Percentiles rank a stretch among this genome's conserved stretches.
phyloP scores from a whole-genome alignment of 1,284 basidiomycete species.

The Xerocomus nothofagi region DNA sequence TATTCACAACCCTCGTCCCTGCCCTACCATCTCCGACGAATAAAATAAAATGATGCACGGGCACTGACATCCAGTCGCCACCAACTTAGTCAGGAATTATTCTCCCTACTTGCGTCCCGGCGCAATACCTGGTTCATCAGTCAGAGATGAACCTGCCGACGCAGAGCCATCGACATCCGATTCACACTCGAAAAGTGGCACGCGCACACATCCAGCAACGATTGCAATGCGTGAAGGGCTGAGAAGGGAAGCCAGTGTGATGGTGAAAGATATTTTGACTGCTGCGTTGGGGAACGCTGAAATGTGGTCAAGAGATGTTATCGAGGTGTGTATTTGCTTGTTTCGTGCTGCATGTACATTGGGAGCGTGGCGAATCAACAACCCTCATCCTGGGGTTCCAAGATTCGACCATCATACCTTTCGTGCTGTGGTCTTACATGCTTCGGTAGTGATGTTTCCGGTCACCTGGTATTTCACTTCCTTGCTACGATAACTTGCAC shows the following conservation, averaged over 20 bases:
- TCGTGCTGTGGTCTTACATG: not conserved
- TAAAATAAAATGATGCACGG: slow-evolving; percentile 29
- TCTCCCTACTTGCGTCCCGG: slow-evolving; percentile 79
- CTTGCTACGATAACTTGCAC: not conserved
- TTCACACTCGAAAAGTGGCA: slow-evolving; percentile 37
- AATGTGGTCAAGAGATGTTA: slow-evolving; percentile 27
- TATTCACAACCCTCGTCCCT: slow-evolving; percentile 23
- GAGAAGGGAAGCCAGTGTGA: slow-evolving; percentile 59
- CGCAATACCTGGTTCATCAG: slow-evolving; percentile 15
- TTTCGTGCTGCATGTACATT: slow-evolving; percentile 1
- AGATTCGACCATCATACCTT: not conserved
- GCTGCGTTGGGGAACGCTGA: slow-evolving; percentile 38
- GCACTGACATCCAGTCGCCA: slow-evolving; percentile 75
- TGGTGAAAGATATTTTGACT: slow-evolving; percentile 61
- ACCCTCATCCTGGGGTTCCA: not conserved
- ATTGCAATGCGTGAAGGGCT: slow-evolving; percentile 65
- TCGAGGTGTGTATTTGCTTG: slow-evolving; percentile 29
- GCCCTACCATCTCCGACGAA: slow-evolving; percentile 22
- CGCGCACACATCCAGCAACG: slow-evolving; percentile 64
- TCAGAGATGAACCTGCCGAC: slow-evolving; percentile 5
- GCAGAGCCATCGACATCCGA: slow-evolving; percentile 3
- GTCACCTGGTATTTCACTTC: not conserved
- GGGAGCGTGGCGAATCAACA: not conserved
- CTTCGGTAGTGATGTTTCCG: not conserved
- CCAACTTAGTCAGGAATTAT: slow-evolving; percentile 87